Evolutionary conservation across 2,329 filamentous ascomycete genomes (phyloP).

Genomic region (Talaromyces marneffei): DNA sequence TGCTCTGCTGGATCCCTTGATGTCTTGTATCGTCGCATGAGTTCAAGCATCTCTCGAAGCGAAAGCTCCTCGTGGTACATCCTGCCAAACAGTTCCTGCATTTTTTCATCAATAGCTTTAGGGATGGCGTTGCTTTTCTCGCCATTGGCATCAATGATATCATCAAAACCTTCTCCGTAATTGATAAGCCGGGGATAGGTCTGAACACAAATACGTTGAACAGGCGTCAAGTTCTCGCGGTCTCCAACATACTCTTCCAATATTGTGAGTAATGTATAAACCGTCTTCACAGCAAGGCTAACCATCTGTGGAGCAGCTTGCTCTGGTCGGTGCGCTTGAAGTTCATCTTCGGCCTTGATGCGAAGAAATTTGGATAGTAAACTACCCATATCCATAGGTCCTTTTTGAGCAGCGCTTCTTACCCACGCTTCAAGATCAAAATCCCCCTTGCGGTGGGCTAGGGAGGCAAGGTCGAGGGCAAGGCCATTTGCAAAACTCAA

Average conservation of each 20-base stretch:
- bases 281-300: conserved; percentile 76
- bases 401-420: conserved; percentile 59
- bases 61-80: conserved; percentile 94
- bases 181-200: conserved; percentile 93
- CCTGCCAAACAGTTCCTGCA: conserved; percentile 96
- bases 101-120: conserved; percentile 72
- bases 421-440: conserved; percentile 80
- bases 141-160: conserved; percentile 82
- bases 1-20: conserved; percentile 80
- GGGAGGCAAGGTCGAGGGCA: conserved; percentile 77
- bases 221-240: conserved; percentile 66
- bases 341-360: conserved; percentile 78
- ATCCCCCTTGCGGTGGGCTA: conserved; percentile 73
- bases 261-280: conserved; percentile 72
- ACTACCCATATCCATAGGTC: conserved; percentile 61
- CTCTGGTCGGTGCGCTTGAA: conserved; percentile 64
- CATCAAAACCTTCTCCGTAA: conserved; percentile 86
- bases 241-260: conserved; percentile 60
- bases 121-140: conserved; percentile 75
- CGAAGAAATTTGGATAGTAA: conserved; percentile 73
- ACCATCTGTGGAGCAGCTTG: conserved; percentile 62
- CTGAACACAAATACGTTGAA: conserved; percentile 84
- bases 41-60: conserved; percentile 76
- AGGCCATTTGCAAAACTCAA: conserved; percentile 75
- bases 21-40: conserved; percentile 79